A percentile compares a stretch with the other conserved stretches of the same genome.
Evolutionary conservation across 208 protist species (phyloP).

Genomic region (Vickermania spadyakhi): DNA sequence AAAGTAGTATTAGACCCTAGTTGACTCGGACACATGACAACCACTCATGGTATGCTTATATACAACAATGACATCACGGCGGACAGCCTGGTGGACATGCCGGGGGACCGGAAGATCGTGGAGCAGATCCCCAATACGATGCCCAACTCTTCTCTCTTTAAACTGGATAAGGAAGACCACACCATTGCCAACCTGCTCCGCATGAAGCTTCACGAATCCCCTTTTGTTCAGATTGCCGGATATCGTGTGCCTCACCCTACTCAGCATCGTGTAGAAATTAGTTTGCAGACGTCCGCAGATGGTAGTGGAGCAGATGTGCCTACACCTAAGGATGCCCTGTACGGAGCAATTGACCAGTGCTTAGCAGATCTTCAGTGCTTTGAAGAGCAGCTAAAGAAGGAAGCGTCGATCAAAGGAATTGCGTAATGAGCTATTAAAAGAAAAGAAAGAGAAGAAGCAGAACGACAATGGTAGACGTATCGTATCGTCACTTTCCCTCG

Average conservation of each 20-base stretch:
- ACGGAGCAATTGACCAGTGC: constrained; percentile 69
- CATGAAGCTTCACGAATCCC: constrained; percentile 80
- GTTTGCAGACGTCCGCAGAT: constrained; percentile 74
- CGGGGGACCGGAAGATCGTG: constrained; percentile 68
- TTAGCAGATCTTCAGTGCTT: constrained; percentile 70
- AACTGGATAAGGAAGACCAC: constrained; percentile 87
- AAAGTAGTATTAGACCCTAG: too few species aligned
- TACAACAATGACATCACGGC: constrained; percentile 88
- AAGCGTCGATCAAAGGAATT: constrained; percentile 60
- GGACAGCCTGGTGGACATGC: constrained; percentile 81
- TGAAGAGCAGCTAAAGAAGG: constrained; percentile 50
- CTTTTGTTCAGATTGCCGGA: constrained; percentile 75
- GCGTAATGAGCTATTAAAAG: background rate
- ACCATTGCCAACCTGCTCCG: constrained; percentile 83
- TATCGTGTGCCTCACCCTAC: constrained; percentile 87
- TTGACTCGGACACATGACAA: constrained; percentile 30
- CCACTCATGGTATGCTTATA: constrained; percentile 85
- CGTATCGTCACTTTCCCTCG: too few species aligned
- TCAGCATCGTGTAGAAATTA: constrained; percentile 82
- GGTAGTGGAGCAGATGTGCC: constrained; percentile 36
- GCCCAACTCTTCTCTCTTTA: constrained; percentile 84
- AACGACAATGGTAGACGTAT: too few species aligned
- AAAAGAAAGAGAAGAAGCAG: too few species aligned
- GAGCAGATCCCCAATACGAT: constrained; percentile 71
- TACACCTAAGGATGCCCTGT: constrained; percentile 68